Conservation (phyloP, 176 grass and related monocot genomes). For the Phoenix dactylifera region DNA sequence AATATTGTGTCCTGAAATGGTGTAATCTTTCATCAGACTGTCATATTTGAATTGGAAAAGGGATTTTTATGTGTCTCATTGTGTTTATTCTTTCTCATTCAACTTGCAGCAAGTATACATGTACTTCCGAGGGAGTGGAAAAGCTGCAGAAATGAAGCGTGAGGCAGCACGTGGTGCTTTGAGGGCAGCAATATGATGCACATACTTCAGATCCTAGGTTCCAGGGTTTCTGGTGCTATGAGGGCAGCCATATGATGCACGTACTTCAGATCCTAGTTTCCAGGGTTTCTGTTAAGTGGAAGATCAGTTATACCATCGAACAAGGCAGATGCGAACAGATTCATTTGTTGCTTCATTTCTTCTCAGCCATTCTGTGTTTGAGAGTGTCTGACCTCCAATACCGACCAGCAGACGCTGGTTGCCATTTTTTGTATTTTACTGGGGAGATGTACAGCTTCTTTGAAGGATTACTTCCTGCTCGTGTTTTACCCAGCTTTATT, state of each 20-base stretch:
- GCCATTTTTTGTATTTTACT: background rate
- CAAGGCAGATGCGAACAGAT: too few species aligned
- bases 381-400: background rate
- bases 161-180: constrained; percentile 68
- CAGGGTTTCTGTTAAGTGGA: too few species aligned
- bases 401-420: background rate
- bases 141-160: constrained; percentile 70
- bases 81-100: constrained; percentile 6
- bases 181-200: constrained; percentile 65
- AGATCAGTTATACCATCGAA: too few species aligned
- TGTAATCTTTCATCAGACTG: too few species aligned
- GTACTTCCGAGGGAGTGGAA: constrained; percentile 95
- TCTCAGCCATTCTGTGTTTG: too few species aligned
- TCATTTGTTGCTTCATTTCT: too few species aligned
- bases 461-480: background rate
- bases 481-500: background rate
- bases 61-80: background rate
- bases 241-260: constrained; percentile 61
- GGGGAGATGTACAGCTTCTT: background rate
- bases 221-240: constrained; percentile 29
- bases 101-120: constrained; percentile 81
- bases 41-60: too few species aligned
- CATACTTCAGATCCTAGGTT: constrained; percentile 12
- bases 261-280: constrained; percentile 10
- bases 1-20: too few species aligned